Percentiles rank a stretch among this genome's conserved stretches.
These are phyloP conservation scores for Eruca vesicaria DNA, from an alignment of 441 rosid species.

Conservation along the genomic window DNA sequence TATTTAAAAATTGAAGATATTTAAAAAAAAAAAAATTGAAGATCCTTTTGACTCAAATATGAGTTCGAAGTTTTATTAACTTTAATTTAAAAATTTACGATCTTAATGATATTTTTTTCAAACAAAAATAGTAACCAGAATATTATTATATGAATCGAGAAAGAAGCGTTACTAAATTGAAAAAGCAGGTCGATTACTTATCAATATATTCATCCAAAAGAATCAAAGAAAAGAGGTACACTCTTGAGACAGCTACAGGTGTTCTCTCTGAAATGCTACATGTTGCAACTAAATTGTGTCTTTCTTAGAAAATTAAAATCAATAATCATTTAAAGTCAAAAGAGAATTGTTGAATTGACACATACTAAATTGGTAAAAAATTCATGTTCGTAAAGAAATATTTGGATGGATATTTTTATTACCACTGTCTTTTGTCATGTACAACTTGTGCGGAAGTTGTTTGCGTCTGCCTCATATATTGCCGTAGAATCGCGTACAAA, in stretches of 20 bases:
- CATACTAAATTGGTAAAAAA: not conserved
- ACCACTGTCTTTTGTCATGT: not conserved
- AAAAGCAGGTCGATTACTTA: not conserved
- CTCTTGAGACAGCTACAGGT: not conserved
- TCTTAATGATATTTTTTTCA: too few species aligned
- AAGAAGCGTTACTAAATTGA: not conserved
- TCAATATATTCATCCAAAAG: not conserved
- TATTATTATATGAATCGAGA: not conserved
- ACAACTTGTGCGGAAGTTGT: not conserved
- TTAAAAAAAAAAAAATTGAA: too few species aligned
- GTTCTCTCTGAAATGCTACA: not conserved
- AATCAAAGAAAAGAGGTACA: not conserved
- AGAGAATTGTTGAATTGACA: not conserved
- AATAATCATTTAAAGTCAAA: not conserved
- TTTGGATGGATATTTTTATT: not conserved
- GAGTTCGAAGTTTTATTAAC: too few species aligned
- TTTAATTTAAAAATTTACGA: too few species aligned
- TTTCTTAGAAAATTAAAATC: not conserved
- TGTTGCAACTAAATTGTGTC: not conserved
- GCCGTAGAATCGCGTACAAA: not conserved
- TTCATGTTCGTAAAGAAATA: not conserved
- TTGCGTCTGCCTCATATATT: not conserved
- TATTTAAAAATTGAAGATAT: too few species aligned
- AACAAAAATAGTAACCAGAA: not conserved
- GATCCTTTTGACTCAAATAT: too few species aligned